These are phyloP conservation scores for Cladosporium sp. DNA, from an alignment of 2,329 filamentous ascomycete genomes.

Conservation along the genomic window DNA sequence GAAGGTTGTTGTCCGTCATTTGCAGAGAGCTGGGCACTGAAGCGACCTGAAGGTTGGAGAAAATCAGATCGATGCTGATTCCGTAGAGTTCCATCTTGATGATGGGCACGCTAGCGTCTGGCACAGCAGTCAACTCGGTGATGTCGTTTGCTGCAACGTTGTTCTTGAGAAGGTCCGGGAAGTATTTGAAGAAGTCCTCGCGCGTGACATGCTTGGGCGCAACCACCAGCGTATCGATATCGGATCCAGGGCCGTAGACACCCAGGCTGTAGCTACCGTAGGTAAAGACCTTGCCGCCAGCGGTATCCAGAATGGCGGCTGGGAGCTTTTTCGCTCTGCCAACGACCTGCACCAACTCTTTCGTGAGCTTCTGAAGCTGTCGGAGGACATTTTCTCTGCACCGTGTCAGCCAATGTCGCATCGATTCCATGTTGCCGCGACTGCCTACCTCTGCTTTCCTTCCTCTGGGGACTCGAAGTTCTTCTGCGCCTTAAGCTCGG, in stretches of 20 bases:
- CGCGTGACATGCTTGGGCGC: constrained; percentile 85
- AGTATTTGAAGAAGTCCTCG: constrained; percentile 88
- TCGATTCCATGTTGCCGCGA: neutral
- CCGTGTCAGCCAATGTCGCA: constrained; percentile 26
- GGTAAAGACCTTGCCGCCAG: constrained; percentile 90
- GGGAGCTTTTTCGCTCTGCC: constrained; percentile 73
- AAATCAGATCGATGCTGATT: constrained; percentile 92
- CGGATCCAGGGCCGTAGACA: constrained; percentile 91
- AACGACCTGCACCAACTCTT: constrained; percentile 84
- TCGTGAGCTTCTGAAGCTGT: constrained; percentile 75
- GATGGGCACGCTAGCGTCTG: constrained; percentile 91
- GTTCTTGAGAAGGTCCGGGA: constrained; percentile 75
- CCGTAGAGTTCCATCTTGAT: constrained; percentile 92
- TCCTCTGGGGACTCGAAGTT: constrained; percentile 86
- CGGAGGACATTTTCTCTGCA: constrained; percentile 71
- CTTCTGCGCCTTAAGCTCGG: constrained; percentile 83
- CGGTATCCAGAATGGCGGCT: constrained; percentile 75
- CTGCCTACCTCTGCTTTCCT: constrained; percentile 72
- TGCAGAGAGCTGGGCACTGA: constrained; percentile 61
- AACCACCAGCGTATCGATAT: constrained; percentile 95
- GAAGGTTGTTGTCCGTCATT: constrained; percentile 78
- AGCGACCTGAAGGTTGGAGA: constrained; percentile 46
- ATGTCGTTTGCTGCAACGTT: constrained; percentile 79
- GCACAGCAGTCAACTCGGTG: constrained; percentile 80
- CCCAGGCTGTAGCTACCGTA: constrained; percentile 95